Evolutionary conservation across 805 yeast genomes (phyloP).

Genomic region (Candida namnaoensis): DNA sequence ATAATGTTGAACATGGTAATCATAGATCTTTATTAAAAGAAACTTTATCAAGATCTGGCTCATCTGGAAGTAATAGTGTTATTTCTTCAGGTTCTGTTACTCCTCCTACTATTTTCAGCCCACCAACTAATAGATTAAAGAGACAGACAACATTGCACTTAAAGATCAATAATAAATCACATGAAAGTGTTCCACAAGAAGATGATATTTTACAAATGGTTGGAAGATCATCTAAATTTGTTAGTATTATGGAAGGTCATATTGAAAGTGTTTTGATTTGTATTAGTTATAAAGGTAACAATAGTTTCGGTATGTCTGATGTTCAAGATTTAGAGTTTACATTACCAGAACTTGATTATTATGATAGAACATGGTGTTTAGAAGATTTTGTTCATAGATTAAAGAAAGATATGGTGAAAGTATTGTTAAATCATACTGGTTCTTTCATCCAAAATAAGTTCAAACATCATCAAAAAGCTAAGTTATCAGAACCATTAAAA

Average conservation of each 20-base stretch:
- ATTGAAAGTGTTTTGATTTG: slow-evolving; percentile 39
- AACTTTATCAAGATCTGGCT: background rate
- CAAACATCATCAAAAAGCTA: slow-evolving; percentile 32
- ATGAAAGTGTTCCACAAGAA: background rate
- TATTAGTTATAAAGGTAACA: slow-evolving; percentile 61
- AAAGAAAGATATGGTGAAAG: slow-evolving; percentile 46
- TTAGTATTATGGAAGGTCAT: slow-evolving; percentile 51
- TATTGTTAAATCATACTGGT: slow-evolving; percentile 50
- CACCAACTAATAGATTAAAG: background rate
- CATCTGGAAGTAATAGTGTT: background rate
- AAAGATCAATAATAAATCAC: background rate
- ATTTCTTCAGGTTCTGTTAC: background rate
- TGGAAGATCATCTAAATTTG: slow-evolving; percentile 56
- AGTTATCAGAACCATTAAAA: slow-evolving; percentile 13
- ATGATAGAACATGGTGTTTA: slow-evolving; percentile 47
- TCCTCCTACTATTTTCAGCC: background rate
- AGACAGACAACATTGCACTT: background rate
- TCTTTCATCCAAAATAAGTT: slow-evolving; percentile 54
- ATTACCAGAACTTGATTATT: slow-evolving; percentile 39
- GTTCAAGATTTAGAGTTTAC: slow-evolving; percentile 45
- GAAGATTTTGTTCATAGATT: slow-evolving; percentile 44
- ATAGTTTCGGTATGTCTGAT: slow-evolving; percentile 41
- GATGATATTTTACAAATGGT: slow-evolving; percentile 55
- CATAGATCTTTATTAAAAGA: background rate
- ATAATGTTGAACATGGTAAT: background rate